phyloP scores from a whole-genome alignment of 148 eudicot species.

The Rhododendron kiyosumense region DNA sequence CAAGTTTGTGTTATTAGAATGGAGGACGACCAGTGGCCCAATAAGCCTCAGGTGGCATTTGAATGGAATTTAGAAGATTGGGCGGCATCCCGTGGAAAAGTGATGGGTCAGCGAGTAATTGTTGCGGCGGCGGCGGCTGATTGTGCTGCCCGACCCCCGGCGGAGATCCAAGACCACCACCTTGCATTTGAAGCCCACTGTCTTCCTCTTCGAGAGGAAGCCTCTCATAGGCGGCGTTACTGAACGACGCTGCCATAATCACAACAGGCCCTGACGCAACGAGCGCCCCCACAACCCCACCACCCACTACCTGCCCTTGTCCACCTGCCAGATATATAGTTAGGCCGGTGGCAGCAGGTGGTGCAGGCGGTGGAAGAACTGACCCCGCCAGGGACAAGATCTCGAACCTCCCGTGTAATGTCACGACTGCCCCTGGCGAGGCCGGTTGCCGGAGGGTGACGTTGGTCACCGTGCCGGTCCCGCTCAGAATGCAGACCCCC shows the following conservation, averaged over 20 bases:
- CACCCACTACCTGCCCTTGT: slow-evolving; percentile 88
- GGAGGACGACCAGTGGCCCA: slow-evolving; percentile 54
- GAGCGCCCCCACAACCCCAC: slow-evolving; percentile 65
- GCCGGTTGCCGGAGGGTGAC: slow-evolving; percentile 92
- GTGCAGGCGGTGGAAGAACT: slow-evolving; percentile 78
- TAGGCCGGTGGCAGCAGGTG: slow-evolving; percentile 73
- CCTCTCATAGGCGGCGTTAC: slow-evolving; percentile 84
- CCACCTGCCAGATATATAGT: slow-evolving; percentile 78
- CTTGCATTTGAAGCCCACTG: slow-evolving; percentile 28
- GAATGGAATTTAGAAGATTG: slow-evolving; percentile 55
- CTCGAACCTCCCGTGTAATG: slow-evolving; percentile 80
- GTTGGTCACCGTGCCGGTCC: slow-evolving; percentile 67
- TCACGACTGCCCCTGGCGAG: slow-evolving; percentile 51
- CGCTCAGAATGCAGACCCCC: slow-evolving; percentile 75
- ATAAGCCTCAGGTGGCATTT: slow-evolving; percentile 51
- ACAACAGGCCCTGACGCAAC: slow-evolving; percentile 72
- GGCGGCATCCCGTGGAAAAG: slow-evolving; percentile 74
- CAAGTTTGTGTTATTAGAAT: slow-evolving; percentile 14
- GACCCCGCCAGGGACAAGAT: slow-evolving; percentile 73
- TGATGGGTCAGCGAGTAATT: slow-evolving; percentile 31
- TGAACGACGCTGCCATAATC: slow-evolving; percentile 81
- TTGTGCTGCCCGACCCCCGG: slow-evolving; percentile 24
- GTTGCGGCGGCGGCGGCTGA: slow-evolving; percentile 25
- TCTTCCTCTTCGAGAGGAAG: slow-evolving; percentile 81
- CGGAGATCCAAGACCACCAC: slow-evolving; percentile 37